A percentile compares a stretch with the other conserved stretches of the same genome.
phyloP scores from a whole-genome alignment of 352 stramenopile species.

The Phytopythium kandeliae region DNA sequence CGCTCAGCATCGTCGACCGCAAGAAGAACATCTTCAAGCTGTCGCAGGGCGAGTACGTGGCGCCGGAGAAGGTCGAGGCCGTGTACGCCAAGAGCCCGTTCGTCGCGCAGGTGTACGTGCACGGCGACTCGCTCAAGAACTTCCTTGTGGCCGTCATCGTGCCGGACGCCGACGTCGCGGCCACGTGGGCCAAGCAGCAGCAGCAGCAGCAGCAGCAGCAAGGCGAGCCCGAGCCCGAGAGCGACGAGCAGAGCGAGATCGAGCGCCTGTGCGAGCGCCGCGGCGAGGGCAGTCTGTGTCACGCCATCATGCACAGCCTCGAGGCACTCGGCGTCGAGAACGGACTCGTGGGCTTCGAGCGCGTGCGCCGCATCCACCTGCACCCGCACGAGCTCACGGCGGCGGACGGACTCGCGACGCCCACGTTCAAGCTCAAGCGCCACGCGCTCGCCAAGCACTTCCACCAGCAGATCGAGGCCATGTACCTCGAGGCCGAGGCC shows the following conservation, averaged over 20 bases:
- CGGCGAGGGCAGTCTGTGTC: slow-evolving; percentile 25
- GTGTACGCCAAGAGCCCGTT: slow-evolving; percentile 87
- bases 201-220: slow-evolving; percentile 8
- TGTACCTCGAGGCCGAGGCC: slow-evolving; percentile 34
- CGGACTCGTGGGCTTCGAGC: slow-evolving; percentile 90
- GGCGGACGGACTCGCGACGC: slow-evolving; percentile 91
- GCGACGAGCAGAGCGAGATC: slow-evolving; percentile 12
- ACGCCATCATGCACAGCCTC: slow-evolving; percentile 27
- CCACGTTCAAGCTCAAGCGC: slow-evolving; percentile 96
- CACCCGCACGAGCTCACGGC: slow-evolving; percentile 83
- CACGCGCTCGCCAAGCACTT: slow-evolving; percentile 54
- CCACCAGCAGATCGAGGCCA: slow-evolving; percentile 33
- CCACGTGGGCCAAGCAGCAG: slow-evolving; percentile 31
- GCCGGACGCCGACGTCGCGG: slow-evolving; percentile 47
- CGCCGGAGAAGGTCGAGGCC: slow-evolving; percentile 94
- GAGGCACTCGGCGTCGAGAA: slow-evolving; percentile 31
- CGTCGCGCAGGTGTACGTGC: slow-evolving; percentile 91
- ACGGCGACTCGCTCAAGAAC: slow-evolving; percentile 92
- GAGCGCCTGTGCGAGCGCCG: slow-evolving; percentile 14
- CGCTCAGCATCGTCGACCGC: slow-evolving; percentile 79
- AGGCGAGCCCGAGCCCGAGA: slow-evolving; percentile 16
- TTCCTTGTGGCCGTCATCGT: slow-evolving; percentile 91
- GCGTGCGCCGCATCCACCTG: slow-evolving; percentile 85
- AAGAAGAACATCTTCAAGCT: slow-evolving; percentile 93
- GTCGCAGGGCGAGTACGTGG: slow-evolving; percentile 92